These are phyloP conservation scores for Termitomyces sp. DNA, from an alignment of 768 basidiomycete species.

Conservation along the genomic window DNA sequence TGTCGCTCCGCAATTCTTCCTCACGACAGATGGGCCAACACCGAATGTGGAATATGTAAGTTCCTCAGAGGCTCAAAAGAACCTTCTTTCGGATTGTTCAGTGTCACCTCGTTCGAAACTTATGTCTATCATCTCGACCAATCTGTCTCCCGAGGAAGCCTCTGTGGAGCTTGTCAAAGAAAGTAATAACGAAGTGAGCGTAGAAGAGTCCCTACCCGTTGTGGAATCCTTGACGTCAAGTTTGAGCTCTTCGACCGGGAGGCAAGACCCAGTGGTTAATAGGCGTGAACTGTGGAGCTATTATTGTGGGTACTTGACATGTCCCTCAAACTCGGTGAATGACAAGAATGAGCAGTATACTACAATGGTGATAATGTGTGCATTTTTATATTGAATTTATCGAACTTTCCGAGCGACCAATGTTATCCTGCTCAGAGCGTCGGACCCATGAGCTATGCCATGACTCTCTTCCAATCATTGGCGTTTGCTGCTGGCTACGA, in stretches of 20 bases:
- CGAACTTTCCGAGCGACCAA: background rate
- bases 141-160: background rate
- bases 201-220: background rate
- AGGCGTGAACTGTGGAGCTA: constrained; percentile 65
- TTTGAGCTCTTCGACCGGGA: background rate
- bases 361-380: constrained; percentile 79
- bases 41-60: background rate
- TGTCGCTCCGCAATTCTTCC: background rate
- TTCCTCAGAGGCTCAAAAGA: background rate
- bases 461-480: constrained; percentile 70
- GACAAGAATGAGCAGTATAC: constrained; percentile 45
- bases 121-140: background rate
- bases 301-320: constrained; percentile 44
- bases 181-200: background rate
- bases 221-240: background rate
- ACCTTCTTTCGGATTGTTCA: background rate
- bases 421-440: constrained; percentile 42
- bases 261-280: constrained; percentile 59
- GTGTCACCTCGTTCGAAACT: background rate
- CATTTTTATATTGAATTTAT: background rate
- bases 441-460: constrained; percentile 60
- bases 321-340: background rate
- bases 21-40: background rate
- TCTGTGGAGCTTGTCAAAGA: background rate
- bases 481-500: constrained; percentile 73